Evolutionary conservation across 805 yeast genomes (phyloP), one percentile per base, ranked within the genome.

Genomic region (Dipodascus geniculatus): DNA sequence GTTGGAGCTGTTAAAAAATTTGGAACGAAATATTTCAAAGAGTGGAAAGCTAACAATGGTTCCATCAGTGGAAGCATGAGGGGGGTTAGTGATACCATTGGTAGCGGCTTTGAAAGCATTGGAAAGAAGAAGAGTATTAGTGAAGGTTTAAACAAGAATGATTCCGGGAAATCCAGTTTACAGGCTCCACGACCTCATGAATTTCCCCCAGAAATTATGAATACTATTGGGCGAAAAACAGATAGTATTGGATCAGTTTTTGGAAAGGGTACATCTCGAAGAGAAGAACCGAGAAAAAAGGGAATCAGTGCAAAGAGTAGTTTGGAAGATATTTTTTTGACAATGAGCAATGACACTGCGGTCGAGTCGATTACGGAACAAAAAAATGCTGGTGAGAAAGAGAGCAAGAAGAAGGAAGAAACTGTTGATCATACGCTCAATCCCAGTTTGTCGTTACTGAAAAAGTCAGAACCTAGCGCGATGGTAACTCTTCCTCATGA

Each of bases 161-260:
- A 28, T 6, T 28, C 33, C 11, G 11, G 33, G 6, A 28, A 11
- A 28, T 6, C 9, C 6, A 28, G 11, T 28, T 28, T 14, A 51
- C 47, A 22, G n/a, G 66, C 66, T 4, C 66, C 66, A 3, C 47
- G 52, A 22, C 61, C 66, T 2, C 66, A 63, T 50, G 52, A 57
- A 17, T 63, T 63, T 53, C 66, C 66, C 9, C 65, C 65, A 1
- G 66, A 63, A 48, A 47, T 63, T 56, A 56, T 63, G 52, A 53
- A 52, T 22, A 23, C 51, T 62, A 31, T 47, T 6, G 19, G 48
- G 4, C 4, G 49, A 53, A 33, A 51, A 55, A 28, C 54, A 55
- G 22, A 23, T 22, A 23, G 19, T 51, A 2, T 28, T 23, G 16
- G 54, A 57, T 42, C 63, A 61, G 8, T 60, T 57, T 52, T 28